Evolutionary conservation across 2,329 filamentous ascomycete genomes (phyloP).

Genomic region (Leptodontidium sp.): DNA sequence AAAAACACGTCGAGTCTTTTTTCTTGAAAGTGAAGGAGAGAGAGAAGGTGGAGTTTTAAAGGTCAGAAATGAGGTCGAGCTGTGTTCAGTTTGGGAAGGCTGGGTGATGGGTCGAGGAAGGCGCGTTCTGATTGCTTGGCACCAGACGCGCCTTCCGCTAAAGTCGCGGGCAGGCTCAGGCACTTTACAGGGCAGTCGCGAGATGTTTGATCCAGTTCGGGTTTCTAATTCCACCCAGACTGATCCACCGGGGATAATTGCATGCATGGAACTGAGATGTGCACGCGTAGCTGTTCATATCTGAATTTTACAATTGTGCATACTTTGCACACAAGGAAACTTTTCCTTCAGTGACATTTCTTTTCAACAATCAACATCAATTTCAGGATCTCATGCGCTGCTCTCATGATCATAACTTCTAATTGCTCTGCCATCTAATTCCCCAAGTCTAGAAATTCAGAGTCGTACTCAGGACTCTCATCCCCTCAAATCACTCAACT

Average conservation of each 20-base stretch:
- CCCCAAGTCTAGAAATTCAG: neutral
- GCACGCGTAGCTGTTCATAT: constrained; percentile 10
- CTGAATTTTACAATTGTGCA: constrained; percentile 2
- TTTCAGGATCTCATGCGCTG: neutral
- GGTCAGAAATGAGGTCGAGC: constrained; percentile 42
- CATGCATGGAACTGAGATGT: constrained; percentile 10
- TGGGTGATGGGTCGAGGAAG: constrained; percentile 33
- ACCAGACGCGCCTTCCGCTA: neutral
- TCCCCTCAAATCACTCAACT: constrained; percentile 76
- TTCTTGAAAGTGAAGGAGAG: constrained; percentile 27
- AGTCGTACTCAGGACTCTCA: constrained; percentile 23
- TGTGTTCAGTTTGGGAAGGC: constrained; percentile 34
- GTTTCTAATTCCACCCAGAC: constrained; percentile 15
- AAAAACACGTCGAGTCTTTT: constrained; percentile 25
- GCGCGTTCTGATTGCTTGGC: constrained; percentile 18
- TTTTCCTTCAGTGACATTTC: neutral
- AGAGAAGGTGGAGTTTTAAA: constrained; percentile 36
- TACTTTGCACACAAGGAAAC: neutral
- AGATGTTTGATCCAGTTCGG: neutral
- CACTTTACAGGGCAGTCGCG: constrained; percentile 19
- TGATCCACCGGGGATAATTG: constrained; percentile 12
- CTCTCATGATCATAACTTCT: neutral
- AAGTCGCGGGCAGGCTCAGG: constrained; percentile 5
- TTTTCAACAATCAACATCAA: neutral
- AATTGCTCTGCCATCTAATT: neutral